Base-by-base conservation (phyloP, 768 basidiomycete species). In the Pisolithus marmoratus region DNA sequence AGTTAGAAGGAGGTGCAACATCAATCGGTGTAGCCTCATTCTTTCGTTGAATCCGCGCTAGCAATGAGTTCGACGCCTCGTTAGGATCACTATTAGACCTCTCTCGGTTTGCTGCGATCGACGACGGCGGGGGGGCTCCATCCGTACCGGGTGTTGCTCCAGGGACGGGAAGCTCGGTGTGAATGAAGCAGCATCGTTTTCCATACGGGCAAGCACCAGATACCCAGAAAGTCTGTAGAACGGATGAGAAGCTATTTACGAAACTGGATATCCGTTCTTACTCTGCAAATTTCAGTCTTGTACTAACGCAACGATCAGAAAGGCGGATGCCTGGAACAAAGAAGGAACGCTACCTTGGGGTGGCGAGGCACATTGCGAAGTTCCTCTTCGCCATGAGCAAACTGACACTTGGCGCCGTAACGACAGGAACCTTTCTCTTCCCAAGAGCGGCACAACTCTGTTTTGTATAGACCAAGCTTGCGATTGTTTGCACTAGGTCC, bases 271-370 rank as follows among this genome's bases (percentile, higher is more conserved):
- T 41, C 37, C 15, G 22, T 6, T 70, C 83, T 57, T 61, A 91
- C 89, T 73, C 90, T 83, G 67, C 91, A 94, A 58, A 94, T 91
- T 69, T 94, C 91, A 9, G 92, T 94, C 71, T 94, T 94, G 71
- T 94, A 94, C 90, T 89, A 62, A 19, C 48, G 51, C 49, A 26
- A 50, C 51, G 51, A 56, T 53, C 23, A 50, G 43, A 36, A 46
- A 51, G 29, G 17, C 37, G 36, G 9, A 20, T 12, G 34, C 34
- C 1, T 26, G 34, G 38, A 38, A 54, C 23, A 59, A 75, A 11
- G 26, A 14, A 29, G 1, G 20, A 34, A 47, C 15, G 2, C 56
- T 62, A 90, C 90, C 81, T 94, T 94, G 42, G 92, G 92, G 66
- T 94, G 91, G 57, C 91, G 79, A 57, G 84, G 68, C n/a, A 93